Conservation (phyloP, 257 asterid genomes). For the Coffea eugenioides region DNA sequence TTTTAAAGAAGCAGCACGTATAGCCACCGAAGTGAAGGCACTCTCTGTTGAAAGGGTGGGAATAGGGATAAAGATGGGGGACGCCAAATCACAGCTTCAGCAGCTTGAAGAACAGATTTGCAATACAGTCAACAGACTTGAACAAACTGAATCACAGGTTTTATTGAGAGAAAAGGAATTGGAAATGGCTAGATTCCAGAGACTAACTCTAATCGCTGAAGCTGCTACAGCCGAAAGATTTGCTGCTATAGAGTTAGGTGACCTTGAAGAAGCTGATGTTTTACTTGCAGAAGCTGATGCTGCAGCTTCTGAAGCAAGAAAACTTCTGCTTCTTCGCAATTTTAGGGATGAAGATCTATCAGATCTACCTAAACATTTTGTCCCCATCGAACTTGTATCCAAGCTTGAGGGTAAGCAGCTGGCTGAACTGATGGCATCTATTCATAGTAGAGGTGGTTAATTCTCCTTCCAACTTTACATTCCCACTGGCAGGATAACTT, state of each 20-base stretch:
- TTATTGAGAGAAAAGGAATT: conserved; percentile 33
- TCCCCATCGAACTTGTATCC: conserved; percentile 42
- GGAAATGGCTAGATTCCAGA: conserved; percentile 38
- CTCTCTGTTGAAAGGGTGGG: conserved; percentile 38
- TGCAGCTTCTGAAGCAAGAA: conserved; percentile 42
- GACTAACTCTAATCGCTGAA: conserved; percentile 34
- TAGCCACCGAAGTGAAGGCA: conserved; percentile 42
- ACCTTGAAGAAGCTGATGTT: conserved; percentile 41
- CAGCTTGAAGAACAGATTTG: conserved; percentile 39
- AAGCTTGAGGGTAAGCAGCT: conserved; percentile 36
- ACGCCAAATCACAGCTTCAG: conserved; percentile 23
- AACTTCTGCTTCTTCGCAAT: conserved; percentile 26
- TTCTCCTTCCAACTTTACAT: not conserved
- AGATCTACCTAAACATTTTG: conserved; percentile 26
- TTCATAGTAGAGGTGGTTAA: not conserved
- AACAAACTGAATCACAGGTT: conserved; percentile 38
- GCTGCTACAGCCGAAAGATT: conserved; percentile 42
- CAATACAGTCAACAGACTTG: conserved; percentile 25
- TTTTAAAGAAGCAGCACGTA: conserved; percentile 50
- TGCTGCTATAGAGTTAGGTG: conserved; percentile 45
- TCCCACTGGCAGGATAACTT: not conserved
- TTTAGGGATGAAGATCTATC: conserved; percentile 31
- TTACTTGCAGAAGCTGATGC: conserved; percentile 42
- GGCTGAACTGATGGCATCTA: conserved; percentile 30
- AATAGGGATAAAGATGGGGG: conserved; percentile 27